These are phyloP conservation scores for Torulaspora franciscae DNA, from an alignment of 805 yeast species.

Conservation along the genomic window DNA sequence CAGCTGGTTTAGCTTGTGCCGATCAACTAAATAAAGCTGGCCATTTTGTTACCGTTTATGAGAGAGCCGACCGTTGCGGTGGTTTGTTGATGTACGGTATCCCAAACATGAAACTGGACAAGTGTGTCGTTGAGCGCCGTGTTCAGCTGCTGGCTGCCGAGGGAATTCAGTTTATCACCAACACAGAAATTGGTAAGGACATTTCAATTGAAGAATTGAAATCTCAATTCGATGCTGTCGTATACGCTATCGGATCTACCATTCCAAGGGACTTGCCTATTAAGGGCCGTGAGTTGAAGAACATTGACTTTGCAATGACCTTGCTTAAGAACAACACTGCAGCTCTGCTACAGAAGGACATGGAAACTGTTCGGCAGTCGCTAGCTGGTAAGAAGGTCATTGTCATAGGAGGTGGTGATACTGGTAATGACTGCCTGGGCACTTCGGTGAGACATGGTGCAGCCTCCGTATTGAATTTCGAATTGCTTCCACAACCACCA, in stretches of 20 bases:
- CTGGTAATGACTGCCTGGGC: slow-evolving; percentile 98
- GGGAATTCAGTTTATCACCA: slow-evolving; percentile 75
- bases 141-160: slow-evolving; percentile 84
- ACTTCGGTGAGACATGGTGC: slow-evolving; percentile 97
- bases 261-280: slow-evolving; percentile 92
- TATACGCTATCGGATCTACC: slow-evolving; percentile 90
- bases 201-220: slow-evolving; percentile 66
- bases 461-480: slow-evolving; percentile 87
- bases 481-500: slow-evolving; percentile 90
- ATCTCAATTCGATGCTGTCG: slow-evolving; percentile 68
- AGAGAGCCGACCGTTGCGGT: slow-evolving; percentile 93
- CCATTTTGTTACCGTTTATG: slow-evolving; percentile 85
- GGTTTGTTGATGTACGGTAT: slow-evolving; percentile 98
- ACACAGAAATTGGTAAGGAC: slow-evolving; percentile 81
- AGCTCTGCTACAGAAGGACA: slow-evolving; percentile 75
- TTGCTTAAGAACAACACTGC: slow-evolving; percentile 82
- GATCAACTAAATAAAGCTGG: slow-evolving; percentile 97
- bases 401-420: slow-evolving; percentile 99
- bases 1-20: slow-evolving; percentile 94
- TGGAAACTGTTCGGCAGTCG: slow-evolving; percentile 67
- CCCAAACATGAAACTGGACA: slow-evolving; percentile 97
- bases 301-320: slow-evolving; percentile 93
- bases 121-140: slow-evolving; percentile 87
- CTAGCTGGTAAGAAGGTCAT: slow-evolving; percentile 84
- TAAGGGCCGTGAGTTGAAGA: slow-evolving; percentile 87